A percentile compares a stretch with the other conserved stretches of the same genome.
phyloP scores from a whole-genome alignment of 768 basidiomycete genomes.

The Coprinopsis cinerea region DNA sequence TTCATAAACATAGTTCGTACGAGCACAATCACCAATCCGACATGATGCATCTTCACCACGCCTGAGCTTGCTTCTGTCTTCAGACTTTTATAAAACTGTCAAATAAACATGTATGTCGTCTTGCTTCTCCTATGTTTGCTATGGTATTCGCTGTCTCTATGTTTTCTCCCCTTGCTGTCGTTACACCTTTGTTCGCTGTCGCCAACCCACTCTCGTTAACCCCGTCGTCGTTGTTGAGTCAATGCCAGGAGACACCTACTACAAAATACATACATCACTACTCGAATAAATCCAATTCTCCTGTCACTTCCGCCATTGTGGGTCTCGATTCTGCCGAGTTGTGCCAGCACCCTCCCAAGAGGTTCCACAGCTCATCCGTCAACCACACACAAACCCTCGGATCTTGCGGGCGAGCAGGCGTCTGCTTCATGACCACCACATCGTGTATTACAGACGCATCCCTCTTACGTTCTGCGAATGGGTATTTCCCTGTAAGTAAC shows the following conservation, averaged over 20 bases:
- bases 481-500: conserved; percentile 46
- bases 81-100: neutral
- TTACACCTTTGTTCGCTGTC: no score
- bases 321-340: conserved; percentile 32
- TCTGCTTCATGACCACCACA: conserved; percentile 30
- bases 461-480: conserved; percentile 43
- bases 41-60: neutral
- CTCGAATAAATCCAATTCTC: conserved; percentile 6
- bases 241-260: no score
- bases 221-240: no score
- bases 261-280: conserved; percentile 7
- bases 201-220: no score
- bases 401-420: conserved; percentile 38
- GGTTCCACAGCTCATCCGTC: conserved; percentile 42
- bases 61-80: neutral
- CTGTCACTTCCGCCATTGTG: conserved; percentile 32
- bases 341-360: conserved; percentile 44
- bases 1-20: neutral
- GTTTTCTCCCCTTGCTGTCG: no score
- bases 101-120: no score
- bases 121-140: neutral
- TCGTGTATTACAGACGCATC: conserved; percentile 47
- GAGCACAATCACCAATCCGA: neutral
- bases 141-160: neutral
- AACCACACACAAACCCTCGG: conserved; percentile 30